Percentiles rank a stretch among this genome's conserved stretches.
Evolutionary conservation across 768 basidiomycete species (phyloP).

Genomic region (Tulasnella sp.): DNA sequence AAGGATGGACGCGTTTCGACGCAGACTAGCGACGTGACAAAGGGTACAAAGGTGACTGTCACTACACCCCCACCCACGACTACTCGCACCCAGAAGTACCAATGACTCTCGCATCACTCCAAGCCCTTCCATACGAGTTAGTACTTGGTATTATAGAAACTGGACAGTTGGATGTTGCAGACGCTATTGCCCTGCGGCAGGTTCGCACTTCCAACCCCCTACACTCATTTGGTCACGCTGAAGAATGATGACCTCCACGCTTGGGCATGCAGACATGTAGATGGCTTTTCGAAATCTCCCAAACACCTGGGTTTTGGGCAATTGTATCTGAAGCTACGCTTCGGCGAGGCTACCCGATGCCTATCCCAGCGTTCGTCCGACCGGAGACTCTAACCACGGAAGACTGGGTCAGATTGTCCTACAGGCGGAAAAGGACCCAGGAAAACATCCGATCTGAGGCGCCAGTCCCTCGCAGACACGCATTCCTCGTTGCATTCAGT

Average conservation of each 20-base stretch:
- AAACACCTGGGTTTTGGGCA: not conserved
- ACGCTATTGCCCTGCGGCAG: not conserved
- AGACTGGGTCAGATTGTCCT: not conserved
- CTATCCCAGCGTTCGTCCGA: not conserved
- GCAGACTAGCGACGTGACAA: not conserved
- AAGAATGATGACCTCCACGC: not conserved
- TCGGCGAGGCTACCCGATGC: not conserved
- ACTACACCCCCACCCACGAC: not conserved
- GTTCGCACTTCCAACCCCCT: not conserved
- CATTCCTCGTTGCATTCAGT: not conserved
- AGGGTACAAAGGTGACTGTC: not conserved
- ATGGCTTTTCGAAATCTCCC: constrained; percentile 9
- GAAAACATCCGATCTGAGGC: not conserved
- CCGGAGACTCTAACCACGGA: not conserved
- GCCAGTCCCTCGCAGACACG: not conserved
- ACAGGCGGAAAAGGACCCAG: not conserved
- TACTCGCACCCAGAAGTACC: not conserved
- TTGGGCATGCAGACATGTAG: not conserved
- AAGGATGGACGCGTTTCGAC: not conserved
- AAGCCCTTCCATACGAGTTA: not conserved
- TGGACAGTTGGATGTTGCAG: not conserved
- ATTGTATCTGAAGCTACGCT: not conserved
- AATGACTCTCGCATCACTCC: not conserved
- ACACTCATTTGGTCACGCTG: not conserved
- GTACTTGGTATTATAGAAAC: not conserved